phyloP scores from a whole-genome alignment of 352 stramenopile genomes.

The Globisporangium barbulae region DNA sequence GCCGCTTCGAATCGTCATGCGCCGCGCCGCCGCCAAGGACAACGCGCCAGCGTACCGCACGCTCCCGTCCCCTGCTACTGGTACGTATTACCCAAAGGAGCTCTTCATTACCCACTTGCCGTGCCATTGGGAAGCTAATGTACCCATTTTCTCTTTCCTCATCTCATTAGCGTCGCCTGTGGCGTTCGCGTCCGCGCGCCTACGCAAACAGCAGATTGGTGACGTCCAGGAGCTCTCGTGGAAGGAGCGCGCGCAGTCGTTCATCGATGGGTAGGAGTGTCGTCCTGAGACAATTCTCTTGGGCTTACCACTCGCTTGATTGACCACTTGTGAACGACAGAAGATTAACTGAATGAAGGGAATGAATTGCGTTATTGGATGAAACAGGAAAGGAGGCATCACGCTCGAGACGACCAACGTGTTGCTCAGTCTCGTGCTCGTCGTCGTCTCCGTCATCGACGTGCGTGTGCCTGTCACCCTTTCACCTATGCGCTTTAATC shows the following conservation, averaged over 20 bases:
- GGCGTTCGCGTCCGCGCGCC: background rate
- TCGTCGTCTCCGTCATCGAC: slow-evolving; percentile 37
- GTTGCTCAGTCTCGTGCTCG: slow-evolving; percentile 41
- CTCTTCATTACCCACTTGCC: background rate
- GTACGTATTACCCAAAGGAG: background rate
- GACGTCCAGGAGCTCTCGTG: slow-evolving; percentile 36
- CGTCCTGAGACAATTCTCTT: background rate
- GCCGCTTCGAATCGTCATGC: background rate
- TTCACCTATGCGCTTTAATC: no score
- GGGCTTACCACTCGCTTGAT: background rate
- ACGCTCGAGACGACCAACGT: slow-evolving; percentile 42
- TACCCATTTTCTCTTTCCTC: background rate
- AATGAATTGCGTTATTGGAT: background rate
- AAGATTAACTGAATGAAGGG: background rate
- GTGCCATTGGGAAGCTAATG: background rate
- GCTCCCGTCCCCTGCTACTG: slow-evolving; percentile 1
- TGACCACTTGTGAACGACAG: background rate
- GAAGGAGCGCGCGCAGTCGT: slow-evolving; percentile 40
- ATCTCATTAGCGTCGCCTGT: background rate
- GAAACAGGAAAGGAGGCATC: slow-evolving; percentile 26
- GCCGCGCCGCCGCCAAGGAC: background rate
- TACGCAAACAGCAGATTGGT: slow-evolving; percentile 24
- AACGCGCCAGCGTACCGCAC: background rate
- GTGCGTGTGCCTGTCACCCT: slow-evolving; percentile 12
- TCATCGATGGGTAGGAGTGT: slow-evolving; percentile 34